Evolutionary conservation across 2,329 filamentous ascomycete species (phyloP), one percentile per base, ranked within the genome.

Genomic region (Elsinoe arachidis): DNA sequence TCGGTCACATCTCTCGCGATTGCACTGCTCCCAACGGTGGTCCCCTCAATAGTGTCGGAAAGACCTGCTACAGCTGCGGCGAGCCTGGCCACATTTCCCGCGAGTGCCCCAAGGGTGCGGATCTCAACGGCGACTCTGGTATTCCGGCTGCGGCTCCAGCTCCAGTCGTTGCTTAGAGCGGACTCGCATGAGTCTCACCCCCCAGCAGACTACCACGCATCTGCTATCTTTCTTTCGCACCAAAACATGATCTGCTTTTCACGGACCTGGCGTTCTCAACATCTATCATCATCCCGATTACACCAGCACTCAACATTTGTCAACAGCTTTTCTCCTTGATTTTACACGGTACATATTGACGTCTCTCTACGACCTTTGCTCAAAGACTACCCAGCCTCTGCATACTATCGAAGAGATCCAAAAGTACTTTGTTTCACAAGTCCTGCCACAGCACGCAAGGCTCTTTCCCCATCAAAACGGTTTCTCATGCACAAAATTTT

Each of bases 61-160:
- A 97, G 84, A 96, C 91, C 63, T 99, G 93, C 83, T 99, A 99
- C 79, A 87, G 91, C 74, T 99, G 93, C 72, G 90, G 92, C 64
- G 88, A 96, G 78, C 84, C 90, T 59, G 93, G 93, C 55, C 92
- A 97, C 76, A 97, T 97, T 74, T 95, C 90, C 59, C 87, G 92
- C 62, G 92, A 97, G 67, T 96, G 93, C 79, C 87, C 90, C 74
- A 90, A 83, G 85, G 86, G 83, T 64, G 79, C 80, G 64, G 69
- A 77, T 21, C 74, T 74, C 44, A 68, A 67, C 58, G 66, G 67
- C 55, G 65, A 66, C 56, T 61, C 63, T 58, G 65, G 68, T 52
- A 69, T 72, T 59, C 70, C 73, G 17, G 64, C 70, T 57, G 70
- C 72, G 59, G 72, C 74, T 55, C 72, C 76, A 60, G 63, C 68